phyloP scores from a whole-genome alignment of 768 basidiomycete species.

The Leccinum obscurum region DNA sequence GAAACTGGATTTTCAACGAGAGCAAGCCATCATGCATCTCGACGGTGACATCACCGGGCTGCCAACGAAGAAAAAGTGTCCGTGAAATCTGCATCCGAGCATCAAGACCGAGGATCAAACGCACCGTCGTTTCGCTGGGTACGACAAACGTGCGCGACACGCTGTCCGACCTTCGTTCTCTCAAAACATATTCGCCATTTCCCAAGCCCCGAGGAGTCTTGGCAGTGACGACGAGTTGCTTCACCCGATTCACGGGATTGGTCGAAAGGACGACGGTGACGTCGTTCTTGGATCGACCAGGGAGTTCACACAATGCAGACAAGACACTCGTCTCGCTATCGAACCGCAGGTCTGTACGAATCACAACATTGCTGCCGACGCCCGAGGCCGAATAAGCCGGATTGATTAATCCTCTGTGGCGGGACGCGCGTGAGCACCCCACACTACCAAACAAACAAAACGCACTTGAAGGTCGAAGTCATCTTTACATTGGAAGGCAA shows the following conservation, averaged over 20 bases:
- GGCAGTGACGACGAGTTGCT: constrained; percentile 59
- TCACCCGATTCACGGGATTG: constrained; percentile 60
- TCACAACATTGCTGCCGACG: constrained; percentile 36
- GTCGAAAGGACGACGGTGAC: constrained; percentile 60
- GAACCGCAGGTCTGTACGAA: constrained; percentile 64
- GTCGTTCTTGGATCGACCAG: constrained; percentile 61
- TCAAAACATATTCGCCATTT: constrained; percentile 43
- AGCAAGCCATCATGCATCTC: constrained; percentile 63
- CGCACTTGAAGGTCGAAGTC: constrained; percentile 23
- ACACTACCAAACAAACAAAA: constrained; percentile 1
- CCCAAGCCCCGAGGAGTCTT: constrained; percentile 42
- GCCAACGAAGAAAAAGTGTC: background rate
- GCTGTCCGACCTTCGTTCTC: constrained; percentile 56
- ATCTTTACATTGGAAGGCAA: constrained; percentile 8
- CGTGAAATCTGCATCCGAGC: constrained; percentile 6
- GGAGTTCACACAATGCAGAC: constrained; percentile 66
- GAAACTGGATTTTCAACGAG: constrained; percentile 52
- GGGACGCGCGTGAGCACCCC: constrained; percentile 14
- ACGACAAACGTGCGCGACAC: constrained; percentile 54
- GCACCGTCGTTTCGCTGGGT: constrained; percentile 55
- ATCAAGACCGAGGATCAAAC: constrained; percentile 24
- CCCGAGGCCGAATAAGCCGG: constrained; percentile 22
- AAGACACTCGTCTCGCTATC: constrained; percentile 49
- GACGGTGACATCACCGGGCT: constrained; percentile 57
- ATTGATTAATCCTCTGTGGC: constrained; percentile 26